A percentile compares a stretch with the other conserved stretches of the same genome.
Evolutionary conservation across 768 basidiomycete genomes (phyloP).

Genomic region (Kockovaella imperatae): DNA sequence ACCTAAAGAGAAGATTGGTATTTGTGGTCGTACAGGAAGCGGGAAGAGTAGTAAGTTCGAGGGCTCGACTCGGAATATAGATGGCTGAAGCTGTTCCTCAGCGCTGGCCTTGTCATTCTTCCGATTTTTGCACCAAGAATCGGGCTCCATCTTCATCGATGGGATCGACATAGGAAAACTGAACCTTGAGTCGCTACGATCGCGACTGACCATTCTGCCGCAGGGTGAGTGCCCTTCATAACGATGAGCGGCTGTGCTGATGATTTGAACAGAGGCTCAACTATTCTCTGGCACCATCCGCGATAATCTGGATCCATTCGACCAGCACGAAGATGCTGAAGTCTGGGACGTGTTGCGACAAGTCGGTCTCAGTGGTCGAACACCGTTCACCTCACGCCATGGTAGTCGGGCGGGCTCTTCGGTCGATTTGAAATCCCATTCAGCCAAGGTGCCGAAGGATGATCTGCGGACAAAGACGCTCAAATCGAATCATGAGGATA

Average conservation of each 20-base stretch:
- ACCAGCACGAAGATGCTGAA: constrained; percentile 35
- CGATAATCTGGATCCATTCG: constrained; percentile 44
- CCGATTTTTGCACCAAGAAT: constrained; percentile 46
- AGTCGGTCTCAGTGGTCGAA: constrained; percentile 33
- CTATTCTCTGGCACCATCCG: constrained; percentile 41
- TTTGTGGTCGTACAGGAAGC: constrained; percentile 42
- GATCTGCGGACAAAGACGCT: constrained; percentile 2
- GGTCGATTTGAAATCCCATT: constrained; percentile 1
- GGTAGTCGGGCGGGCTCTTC: constrained; percentile 13
- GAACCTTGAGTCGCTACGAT: constrained; percentile 51
- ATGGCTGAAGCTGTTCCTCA: constrained; percentile 4
- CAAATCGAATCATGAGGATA: not conserved
- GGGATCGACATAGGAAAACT: constrained; percentile 46
- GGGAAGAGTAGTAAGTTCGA: constrained; percentile 24
- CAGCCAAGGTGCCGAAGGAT: not conserved
- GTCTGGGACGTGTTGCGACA: constrained; percentile 35
- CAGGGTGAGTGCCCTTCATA: constrained; percentile 30
- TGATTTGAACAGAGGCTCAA: constrained; percentile 24
- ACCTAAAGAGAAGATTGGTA: constrained; percentile 46
- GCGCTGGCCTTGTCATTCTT: constrained; percentile 48
- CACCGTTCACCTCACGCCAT: constrained; percentile 16
- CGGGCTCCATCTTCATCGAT: constrained; percentile 45
- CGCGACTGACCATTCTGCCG: constrained; percentile 55
- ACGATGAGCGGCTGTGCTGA: not conserved
- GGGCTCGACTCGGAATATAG: not conserved